Base-by-base conservation (phyloP, 73 alveolate species). In the Strombidium stylifer region DNA sequence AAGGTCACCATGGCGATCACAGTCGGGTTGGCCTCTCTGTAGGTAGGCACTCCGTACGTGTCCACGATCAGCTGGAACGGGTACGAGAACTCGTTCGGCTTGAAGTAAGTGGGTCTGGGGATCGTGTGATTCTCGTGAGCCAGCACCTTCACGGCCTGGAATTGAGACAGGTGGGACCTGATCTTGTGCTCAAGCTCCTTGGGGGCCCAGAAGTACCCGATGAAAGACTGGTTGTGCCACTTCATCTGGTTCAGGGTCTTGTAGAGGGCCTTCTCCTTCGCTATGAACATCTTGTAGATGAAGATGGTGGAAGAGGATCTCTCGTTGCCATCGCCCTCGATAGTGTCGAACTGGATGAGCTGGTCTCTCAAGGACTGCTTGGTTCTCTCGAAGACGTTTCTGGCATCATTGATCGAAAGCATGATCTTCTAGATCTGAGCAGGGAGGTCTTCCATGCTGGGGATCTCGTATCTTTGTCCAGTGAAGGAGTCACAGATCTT, bases 31-130 rank as follows among this genome's bases (percentile, higher is more conserved):
- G 90, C 88, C 58, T 93, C 99, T 65, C 81, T 66, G 73, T 87
- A 93, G 74, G 84, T 86, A 0, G 99, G 99, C 37, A 93, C 79
- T 32, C 99, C 99, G 69, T 93, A 93, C 31, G 99, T 93, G 61
- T 87, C 81, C 7, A 90, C 96, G 31, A 93, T 93, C 65, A 83
- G 87, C 58, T 93, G 89, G 85, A 93, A 93, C 2, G 93, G 85
- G 54, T 54, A 59, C 16, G 92, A 74, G 72, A 90, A 93, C 44
- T 91, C 96, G 64, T 89, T 93, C 23, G 94, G 36, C 39, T 76
- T 82, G 52, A 89, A 74, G 73, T 87, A 82, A 24, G 97, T 93
- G 28, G 98, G 98, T 14, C 92, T 92, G 30, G 44, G 50, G 36
- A 62, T 60, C 16, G 55, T 55, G 42, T 51, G 73, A 42, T 52